Evolutionary conservation across 164 flowering plant genomes (phyloP), one percentile per base, ranked within the genome.

Genomic region (Paratinospora sagittata): DNA sequence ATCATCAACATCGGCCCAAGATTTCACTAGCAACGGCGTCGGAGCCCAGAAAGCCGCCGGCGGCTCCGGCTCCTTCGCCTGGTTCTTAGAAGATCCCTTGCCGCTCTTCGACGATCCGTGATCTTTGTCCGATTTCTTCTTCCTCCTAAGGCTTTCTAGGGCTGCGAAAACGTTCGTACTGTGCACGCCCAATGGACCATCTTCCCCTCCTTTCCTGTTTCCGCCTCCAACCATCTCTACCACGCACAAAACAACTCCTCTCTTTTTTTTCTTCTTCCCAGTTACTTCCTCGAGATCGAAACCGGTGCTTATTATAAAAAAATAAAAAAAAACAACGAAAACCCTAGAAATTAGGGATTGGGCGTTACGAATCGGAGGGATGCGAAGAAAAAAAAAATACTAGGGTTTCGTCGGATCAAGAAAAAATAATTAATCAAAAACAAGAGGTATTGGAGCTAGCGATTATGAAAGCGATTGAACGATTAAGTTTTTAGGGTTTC

Each of bases 1-100:
- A 26, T 90, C 96, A 57, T 88, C 96, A 17, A 90, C 92, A 79
- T 93, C 98, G 6, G 98, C 98, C 98, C 98, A 91, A 0, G 96
- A 88, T 68, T 88, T 89, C 17, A 61, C 77, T 2, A 74, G 84
- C 62, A 93, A 76, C 1, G 90, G 91, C 6, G 93, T 74, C 3
- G 96, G 94, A 0, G 93, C 84, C 98, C 97, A 93, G 64, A 81
- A 85, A 9, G 88, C 90, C 81, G 75, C 85, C 8, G 82, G 86
- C 7, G 81, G 68, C 80, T 86, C 82, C 8, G 83, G 75, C 73
- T 84, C 84, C 77, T 78, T 77, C 7, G 68, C 61, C 34, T 82
- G 74, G 61, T 52, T 74, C 75, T 87, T 84, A 8, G 82, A 76
- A 37, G 83, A 80, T 9, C 86, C 87, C 58, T 79, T 84, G 63